Conservation (phyloP, 164 flowering plant species). For the Buxus sempervirens region DNA sequence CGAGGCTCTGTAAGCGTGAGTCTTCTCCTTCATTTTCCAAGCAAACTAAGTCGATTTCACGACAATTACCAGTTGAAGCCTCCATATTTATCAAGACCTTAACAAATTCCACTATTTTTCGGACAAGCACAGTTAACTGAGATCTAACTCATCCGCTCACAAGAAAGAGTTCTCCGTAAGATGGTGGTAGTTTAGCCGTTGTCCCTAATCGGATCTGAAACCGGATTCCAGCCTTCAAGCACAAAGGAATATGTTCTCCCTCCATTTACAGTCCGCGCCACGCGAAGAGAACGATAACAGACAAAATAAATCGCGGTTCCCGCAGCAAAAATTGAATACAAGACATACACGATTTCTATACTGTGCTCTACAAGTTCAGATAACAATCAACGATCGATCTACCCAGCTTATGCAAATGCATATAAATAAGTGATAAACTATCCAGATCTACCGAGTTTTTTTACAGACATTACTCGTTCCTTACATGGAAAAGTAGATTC, state of each 20-base stretch:
- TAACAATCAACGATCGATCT: background rate
- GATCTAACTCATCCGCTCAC: too few relatives aligned
- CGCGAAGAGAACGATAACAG: background rate
- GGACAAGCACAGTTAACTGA: too few relatives aligned
- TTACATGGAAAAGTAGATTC: background rate
- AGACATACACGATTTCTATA: background rate
- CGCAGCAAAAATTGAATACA: too few relatives aligned
- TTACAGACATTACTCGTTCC: background rate
- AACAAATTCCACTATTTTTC: background rate
- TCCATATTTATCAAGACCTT: slow-evolving; percentile 12
- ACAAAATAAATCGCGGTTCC: background rate
- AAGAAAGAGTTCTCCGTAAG: too few relatives aligned
- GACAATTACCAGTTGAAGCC: slow-evolving; percentile 1
- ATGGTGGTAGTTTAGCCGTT: background rate
- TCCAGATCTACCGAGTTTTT: background rate
- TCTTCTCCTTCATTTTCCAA: slow-evolving; percentile 3
- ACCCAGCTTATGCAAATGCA: background rate
- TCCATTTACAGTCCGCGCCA: background rate
- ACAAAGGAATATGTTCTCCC: background rate
- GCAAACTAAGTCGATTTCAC: slow-evolving; percentile 2
- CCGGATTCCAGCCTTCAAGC: background rate
- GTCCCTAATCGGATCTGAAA: background rate
- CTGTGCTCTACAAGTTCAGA: background rate
- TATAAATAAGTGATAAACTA: too few relatives aligned
- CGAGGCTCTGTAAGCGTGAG: slow-evolving; percentile 1